Conservation (phyloP, 768 basidiomycete genomes). For the Boletus rex-veris region DNA sequence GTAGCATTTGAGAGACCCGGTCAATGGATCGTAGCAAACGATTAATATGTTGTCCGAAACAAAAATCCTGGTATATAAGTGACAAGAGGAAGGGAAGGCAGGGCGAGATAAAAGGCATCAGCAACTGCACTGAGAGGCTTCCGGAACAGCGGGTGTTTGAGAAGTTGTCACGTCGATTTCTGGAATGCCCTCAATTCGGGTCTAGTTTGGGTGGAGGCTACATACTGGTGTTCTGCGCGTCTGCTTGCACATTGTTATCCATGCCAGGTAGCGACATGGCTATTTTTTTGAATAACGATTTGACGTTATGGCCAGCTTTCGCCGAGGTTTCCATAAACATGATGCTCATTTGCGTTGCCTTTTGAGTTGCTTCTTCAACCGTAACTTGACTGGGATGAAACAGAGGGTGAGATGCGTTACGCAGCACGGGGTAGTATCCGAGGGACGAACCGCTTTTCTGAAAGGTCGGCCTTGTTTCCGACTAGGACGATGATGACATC, state of each 20-base stretch:
- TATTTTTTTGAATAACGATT: slow-evolving; percentile 98
- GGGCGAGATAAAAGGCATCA: slow-evolving; percentile 33
- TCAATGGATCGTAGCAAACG: slow-evolving; percentile 13
- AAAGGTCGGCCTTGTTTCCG: slow-evolving; percentile 98
- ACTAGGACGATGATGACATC: slow-evolving; percentile 98
- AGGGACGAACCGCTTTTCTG: slow-evolving; percentile 85
- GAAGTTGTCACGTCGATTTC: slow-evolving; percentile 91
- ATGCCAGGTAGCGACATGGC: slow-evolving; percentile 97
- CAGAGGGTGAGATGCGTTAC: slow-evolving; percentile 5
- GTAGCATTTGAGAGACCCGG: slow-evolving; percentile 4
- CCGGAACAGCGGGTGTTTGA: slow-evolving; percentile 64
- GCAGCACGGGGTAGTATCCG: neutral
- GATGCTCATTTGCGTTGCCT: slow-evolving; percentile 85
- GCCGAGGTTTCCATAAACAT: slow-evolving; percentile 99
- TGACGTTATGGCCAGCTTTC: slow-evolving; percentile 99
- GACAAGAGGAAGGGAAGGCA: slow-evolving; percentile 5
- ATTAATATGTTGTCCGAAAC: slow-evolving; percentile 23
- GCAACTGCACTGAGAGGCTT: slow-evolving; percentile 85
- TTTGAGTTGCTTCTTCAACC: slow-evolving; percentile 91
- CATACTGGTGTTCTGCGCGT: slow-evolving; percentile 51
- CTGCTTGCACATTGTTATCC: slow-evolving; percentile 72
- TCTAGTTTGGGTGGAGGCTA: slow-evolving; percentile 2
- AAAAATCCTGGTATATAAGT: slow-evolving; percentile 29
- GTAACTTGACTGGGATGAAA: slow-evolving; percentile 85
- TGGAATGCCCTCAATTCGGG: slow-evolving; percentile 30